Percentiles rank a stretch among this genome's conserved stretches.
Conservation (phyloP, 805 yeast species). For the Starmerella floricola region DNA sequence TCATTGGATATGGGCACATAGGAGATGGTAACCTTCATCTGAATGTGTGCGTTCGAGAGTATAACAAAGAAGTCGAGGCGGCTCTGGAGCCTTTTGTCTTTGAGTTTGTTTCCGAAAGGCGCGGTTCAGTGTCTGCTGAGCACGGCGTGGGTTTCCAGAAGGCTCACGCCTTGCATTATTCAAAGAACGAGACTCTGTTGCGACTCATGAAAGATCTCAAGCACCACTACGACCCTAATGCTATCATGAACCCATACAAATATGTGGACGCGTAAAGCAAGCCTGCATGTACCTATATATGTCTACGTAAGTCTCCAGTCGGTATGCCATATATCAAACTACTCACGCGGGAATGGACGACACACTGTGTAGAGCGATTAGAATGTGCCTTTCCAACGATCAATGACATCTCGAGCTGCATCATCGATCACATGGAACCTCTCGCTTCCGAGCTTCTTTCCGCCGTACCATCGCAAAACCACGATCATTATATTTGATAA, state of each 20-base stretch:
- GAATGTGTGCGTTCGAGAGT: slow-evolving; percentile 80
- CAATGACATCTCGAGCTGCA: slow-evolving; percentile 42
- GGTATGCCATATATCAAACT: no score
- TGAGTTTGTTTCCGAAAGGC: slow-evolving; percentile 53
- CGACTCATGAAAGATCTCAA: slow-evolving; percentile 67
- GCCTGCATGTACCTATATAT: not conserved
- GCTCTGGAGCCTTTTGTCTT: slow-evolving; percentile 88
- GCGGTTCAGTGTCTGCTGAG: slow-evolving; percentile 92
- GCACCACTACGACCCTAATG: slow-evolving; percentile 76
- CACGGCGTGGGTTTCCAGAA: slow-evolving; percentile 97
- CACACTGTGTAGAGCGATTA: no score
- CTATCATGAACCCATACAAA: slow-evolving; percentile 89
- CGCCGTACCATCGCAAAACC: slow-evolving; percentile 76
- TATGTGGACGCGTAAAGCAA: slow-evolving; percentile 26
- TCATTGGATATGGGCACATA: slow-evolving; percentile 94
- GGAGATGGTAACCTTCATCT: slow-evolving; percentile 96
- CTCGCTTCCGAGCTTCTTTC: slow-evolving; percentile 57
- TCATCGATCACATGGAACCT: slow-evolving; percentile 57
- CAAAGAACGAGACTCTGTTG: slow-evolving; percentile 64
- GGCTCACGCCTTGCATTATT: slow-evolving; percentile 75
- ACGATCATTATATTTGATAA: slow-evolving; percentile 48
- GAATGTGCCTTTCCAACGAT: slow-evolving; percentile 10
- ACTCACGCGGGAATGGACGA: no score
- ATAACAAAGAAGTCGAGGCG: slow-evolving; percentile 64
- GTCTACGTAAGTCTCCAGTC: no score